Evolutionary conservation across 192 early-diverging fungal genomes (phyloP).

Genomic region (Entrophospora sp.): DNA sequence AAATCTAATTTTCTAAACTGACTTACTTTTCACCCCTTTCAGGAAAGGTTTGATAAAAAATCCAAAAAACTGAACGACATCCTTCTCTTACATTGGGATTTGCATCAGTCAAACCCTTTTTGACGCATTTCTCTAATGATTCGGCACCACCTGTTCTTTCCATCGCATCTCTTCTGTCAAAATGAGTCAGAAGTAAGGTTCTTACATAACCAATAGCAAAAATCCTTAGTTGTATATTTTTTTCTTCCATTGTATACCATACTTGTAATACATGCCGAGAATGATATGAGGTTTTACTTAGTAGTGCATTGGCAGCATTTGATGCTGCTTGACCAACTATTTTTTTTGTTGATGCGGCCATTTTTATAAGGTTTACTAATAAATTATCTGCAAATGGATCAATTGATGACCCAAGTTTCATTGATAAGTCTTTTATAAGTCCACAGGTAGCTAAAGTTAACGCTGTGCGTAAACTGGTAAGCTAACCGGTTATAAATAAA

Average conservation of each 20-base stretch:
- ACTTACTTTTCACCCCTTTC: constrained; percentile 34
- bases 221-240: constrained; percentile 29
- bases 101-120: constrained; percentile 36
- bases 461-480: constrained; percentile 32
- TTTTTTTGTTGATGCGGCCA: constrained; percentile 26
- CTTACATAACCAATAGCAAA: constrained; percentile 23
- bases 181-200: constrained; percentile 23
- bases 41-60: constrained; percentile 28
- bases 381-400: constrained; percentile 33
- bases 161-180: constrained; percentile 18
- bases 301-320: constrained; percentile 16
- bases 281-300: constrained; percentile 29
- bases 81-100: constrained; percentile 28
- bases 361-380: constrained; percentile 24
- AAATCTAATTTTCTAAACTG: background rate
- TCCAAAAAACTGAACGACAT: constrained; percentile 32
- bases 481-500: constrained; percentile 6
- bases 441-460: constrained; percentile 26
- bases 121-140: constrained; percentile 25
- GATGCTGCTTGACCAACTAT: constrained; percentile 21
- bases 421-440: constrained; percentile 27
- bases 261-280: constrained; percentile 23
- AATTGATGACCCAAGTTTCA: constrained; percentile 11
- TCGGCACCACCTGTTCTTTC: constrained; percentile 29
- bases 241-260: constrained; percentile 28